These are phyloP conservation scores for Tilletia walkeri DNA, from an alignment of 1,284 basidiomycete genomes.

Conservation along the genomic window DNA sequence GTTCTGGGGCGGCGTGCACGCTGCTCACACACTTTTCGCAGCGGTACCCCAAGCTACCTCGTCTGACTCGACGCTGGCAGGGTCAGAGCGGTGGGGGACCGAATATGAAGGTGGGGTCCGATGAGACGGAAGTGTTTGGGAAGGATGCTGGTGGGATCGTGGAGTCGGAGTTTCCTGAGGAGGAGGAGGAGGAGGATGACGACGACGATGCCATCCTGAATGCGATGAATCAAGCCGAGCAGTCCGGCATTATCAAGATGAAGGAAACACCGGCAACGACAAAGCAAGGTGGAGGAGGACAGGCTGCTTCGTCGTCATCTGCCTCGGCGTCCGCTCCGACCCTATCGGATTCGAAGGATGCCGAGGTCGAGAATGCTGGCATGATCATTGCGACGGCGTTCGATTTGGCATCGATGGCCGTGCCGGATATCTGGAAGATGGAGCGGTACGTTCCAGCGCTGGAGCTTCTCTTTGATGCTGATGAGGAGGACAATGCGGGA, in stretches of 20 bases:
- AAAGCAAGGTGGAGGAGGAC: background rate
- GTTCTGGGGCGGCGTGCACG: slow-evolving; percentile 75
- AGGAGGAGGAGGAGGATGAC: slow-evolving; percentile 7
- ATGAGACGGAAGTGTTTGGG: background rate
- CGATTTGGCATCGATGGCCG: slow-evolving; percentile 71
- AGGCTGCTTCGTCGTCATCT: background rate
- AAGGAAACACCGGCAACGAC: background rate
- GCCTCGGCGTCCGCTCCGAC: background rate
- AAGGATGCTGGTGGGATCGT: background rate
- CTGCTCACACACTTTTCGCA: slow-evolving; percentile 93
- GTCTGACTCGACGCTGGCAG: slow-evolving; percentile 43
- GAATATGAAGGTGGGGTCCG: slow-evolving; percentile 8
- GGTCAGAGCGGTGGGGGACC: background rate
- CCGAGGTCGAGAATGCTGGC: background rate
- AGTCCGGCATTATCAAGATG: background rate
- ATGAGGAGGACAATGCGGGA: slow-evolving; percentile 55
- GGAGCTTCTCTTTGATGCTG: slow-evolving; percentile 66
- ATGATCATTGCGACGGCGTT: slow-evolving; percentile 71
- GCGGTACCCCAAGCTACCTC: slow-evolving; percentile 82
- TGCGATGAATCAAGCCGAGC: background rate
- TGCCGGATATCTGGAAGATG: slow-evolving; percentile 80
- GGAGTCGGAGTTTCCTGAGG: background rate
- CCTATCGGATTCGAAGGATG: background rate
- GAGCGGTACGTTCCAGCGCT: slow-evolving; percentile 71
- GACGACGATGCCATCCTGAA: slow-evolving; percentile 7